Evolutionary conservation across 768 basidiomycete genomes (phyloP), one percentile per base, ranked within the genome.

Genomic region (Serendipita vermifera): DNA sequence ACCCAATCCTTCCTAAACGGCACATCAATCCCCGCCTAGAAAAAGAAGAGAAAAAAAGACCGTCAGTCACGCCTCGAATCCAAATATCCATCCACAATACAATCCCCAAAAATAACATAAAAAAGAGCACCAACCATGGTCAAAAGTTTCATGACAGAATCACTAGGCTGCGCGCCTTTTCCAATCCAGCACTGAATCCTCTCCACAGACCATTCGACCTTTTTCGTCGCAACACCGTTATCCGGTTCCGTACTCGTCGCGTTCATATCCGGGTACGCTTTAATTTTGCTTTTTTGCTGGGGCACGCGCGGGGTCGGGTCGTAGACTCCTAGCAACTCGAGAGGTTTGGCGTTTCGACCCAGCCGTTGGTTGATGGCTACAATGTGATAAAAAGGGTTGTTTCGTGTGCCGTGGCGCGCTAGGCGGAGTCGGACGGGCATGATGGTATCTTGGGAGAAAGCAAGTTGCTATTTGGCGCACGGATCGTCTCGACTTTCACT

Each of bases 381-480:
- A 60, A 97, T 70, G 64, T 90, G 86, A 67, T 88, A 87, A 56
- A 85, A 76, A 38, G 83, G 82, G 65, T 75, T 77, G 69, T 91
- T 81, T 62, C 79, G 77, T 56, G 68, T 72, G 64, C 87, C 91
- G 62, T 89, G 86, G 64, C 93, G 74, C 55, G 91, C 81, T 64
- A 94, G 76, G 38, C 92, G 84, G 40, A 97, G 73, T 62, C 90
- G 83, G 62, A 94, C 77, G 40, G 86, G 75, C 91, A 93, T 94
- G n/a, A n/a, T n/a, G n/a, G n/a, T n/a, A n/a, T n/a, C n/a, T n/a
- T n/a, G n/a, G n/a, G n/a, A n/a, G n/a, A n/a, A n/a, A n/a, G n/a
- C n/a, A n/a, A n/a, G n/a, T n/a, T n/a, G n/a, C n/a, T n/a, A n/a
- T n/a, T n/a, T n/a, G n/a, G n/a, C n/a, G n/a, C n/a, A n/a, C n/a